These are phyloP conservation scores for Talaromyces sp. DNA, from an alignment of 2,329 filamentous ascomycete species.

Conservation along the genomic window DNA sequence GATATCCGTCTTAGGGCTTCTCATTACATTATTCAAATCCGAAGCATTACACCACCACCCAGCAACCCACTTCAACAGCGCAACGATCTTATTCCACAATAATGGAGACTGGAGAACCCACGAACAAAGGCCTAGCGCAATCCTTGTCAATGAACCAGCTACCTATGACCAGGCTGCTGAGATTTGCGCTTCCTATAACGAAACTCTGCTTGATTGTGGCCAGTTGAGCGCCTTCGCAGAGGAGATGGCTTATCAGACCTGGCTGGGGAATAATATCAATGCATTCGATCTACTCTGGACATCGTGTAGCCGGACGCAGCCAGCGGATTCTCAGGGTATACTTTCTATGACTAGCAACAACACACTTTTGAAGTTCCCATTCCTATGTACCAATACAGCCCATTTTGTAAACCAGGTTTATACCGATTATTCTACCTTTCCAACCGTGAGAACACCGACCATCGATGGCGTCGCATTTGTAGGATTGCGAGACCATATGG, in stretches of 20 bases:
- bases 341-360: neutral
- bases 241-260: slow-evolving; percentile 8
- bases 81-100: slow-evolving; percentile 13
- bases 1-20: slow-evolving; percentile 3
- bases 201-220: slow-evolving; percentile 9
- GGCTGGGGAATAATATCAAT: neutral
- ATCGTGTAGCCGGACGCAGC: neutral
- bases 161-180: slow-evolving; percentile 6
- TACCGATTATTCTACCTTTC: slow-evolving; percentile 11
- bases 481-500: slow-evolving; percentile 12
- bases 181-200: slow-evolving; percentile 8
- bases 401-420: slow-evolving; percentile 9
- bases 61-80: neutral
- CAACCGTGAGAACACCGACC: slow-evolving; percentile 1
- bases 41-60: neutral
- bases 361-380: neutral
- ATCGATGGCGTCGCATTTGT: slow-evolving; percentile 9
- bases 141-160: slow-evolving; percentile 4
- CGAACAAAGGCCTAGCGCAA: slow-evolving; percentile 5
- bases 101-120: slow-evolving; percentile 11
- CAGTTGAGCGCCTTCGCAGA: neutral
- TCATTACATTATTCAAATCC: neutral
- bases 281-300: slow-evolving; percentile 9
- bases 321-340: neutral
- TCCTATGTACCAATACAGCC: slow-evolving; percentile 11